Base-by-base conservation (phyloP, 1,284 basidiomycete genomes). In the Peniophora sp. region DNA sequence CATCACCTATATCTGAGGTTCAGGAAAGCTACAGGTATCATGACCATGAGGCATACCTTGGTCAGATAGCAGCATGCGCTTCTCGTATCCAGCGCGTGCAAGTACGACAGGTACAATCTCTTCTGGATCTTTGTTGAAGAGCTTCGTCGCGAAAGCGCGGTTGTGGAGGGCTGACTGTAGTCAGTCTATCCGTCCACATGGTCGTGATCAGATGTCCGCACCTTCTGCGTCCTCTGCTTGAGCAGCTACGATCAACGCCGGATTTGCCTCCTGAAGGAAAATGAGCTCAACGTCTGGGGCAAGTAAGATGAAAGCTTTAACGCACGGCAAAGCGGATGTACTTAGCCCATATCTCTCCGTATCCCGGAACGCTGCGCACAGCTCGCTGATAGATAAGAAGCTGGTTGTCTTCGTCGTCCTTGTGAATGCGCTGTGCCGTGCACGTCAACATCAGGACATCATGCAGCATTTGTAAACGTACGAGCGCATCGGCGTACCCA, bases 311-410 rank as follows among this genome's bases (percentile, higher is more conserved):
- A 17, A 15, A 36, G 20, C 22, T 3, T 17, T 24, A 3, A 56
- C 72, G 54, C 48, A 85, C 88, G 64, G 86, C 57, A 57, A 77
- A 76, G 46, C 85, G 78, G 18, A 92, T 76, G 60, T 88, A 87
- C 27, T 79, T 71, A 2, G 85, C 79, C 83, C 87, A 89, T 8
- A 88, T 68, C 57, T 83, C 78, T 14, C 85, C 86, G 23, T 74
- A 84, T 12, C 71, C 75, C 23, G 88, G 88, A 0, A 83, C 76
- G 58, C 84, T 86, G 52, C 84, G 74, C 18, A 77, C 62, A 14
- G 85, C 85, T 39, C 85, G 72, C 50, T 66, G 68, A 24, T 77
- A 69, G 3, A 71, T 62, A n/a, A 60, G 58, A 32, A 69, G 55
- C 54, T 81, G 70, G 15, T 63, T 59, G 2, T 72, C 69, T 20